Conservation (phyloP, 164 flowering plant species). For the Vitis riparia region DNA sequence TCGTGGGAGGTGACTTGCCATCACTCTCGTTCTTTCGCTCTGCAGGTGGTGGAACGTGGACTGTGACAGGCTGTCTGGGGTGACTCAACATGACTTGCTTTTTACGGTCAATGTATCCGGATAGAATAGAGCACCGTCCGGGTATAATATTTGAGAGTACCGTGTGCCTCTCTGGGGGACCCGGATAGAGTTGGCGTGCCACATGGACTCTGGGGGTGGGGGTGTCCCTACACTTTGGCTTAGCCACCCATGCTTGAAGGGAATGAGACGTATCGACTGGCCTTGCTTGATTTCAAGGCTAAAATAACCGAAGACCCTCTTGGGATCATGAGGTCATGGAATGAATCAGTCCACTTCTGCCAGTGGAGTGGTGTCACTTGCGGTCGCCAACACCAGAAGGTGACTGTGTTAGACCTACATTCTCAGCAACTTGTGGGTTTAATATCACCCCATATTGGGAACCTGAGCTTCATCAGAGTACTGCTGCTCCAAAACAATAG, state of each 20-base stretch:
- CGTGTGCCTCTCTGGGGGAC: too few species aligned
- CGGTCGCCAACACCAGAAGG: constrained; percentile 19
- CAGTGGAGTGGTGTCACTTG: constrained; percentile 31
- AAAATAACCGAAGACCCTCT: constrained; percentile 15
- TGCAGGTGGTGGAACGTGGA: too few species aligned
- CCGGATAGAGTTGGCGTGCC: too few species aligned
- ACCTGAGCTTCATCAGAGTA: constrained; percentile 21
- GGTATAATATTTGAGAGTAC: too few species aligned
- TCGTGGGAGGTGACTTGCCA: too few species aligned
- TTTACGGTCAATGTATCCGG: too few species aligned
- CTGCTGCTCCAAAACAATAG: constrained; percentile 23
- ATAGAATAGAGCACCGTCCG: too few species aligned
- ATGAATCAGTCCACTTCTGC: constrained; percentile 23
- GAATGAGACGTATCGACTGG: constrained; percentile 13
- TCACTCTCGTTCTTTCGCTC: too few species aligned
- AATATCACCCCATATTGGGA: constrained; percentile 25
- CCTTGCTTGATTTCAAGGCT: constrained; percentile 18
- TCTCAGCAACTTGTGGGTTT: constrained; percentile 9
- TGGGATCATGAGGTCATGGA: constrained; percentile 22
- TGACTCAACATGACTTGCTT: too few species aligned
- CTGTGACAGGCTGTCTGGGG: too few species aligned
- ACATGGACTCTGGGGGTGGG: too few species aligned
- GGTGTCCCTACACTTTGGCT: not conserved
- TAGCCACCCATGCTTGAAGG: not conserved
- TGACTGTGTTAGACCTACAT: constrained; percentile 12